phyloP scores from a whole-genome alignment of 768 basidiomycete species.

The Hortiboletus flavorubellus region DNA sequence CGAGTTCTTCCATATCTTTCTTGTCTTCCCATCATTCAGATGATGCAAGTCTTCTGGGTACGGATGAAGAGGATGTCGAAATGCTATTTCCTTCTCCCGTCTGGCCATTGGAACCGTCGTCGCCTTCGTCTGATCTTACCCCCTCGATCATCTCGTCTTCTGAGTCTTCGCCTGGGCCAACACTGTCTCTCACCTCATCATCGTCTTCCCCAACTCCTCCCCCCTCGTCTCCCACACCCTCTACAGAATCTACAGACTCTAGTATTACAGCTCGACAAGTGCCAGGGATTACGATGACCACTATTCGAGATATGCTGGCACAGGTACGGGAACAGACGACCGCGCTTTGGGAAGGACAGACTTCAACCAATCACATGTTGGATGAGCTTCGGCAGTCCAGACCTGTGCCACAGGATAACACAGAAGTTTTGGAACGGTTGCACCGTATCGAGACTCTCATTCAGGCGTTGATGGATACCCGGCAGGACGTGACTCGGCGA shows the following conservation, averaged over 20 bases:
- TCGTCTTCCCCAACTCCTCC: conserved; percentile 34
- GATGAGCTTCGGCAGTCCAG: conserved; percentile 56
- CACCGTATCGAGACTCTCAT: conserved; percentile 25
- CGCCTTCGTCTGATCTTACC: conserved; percentile 26
- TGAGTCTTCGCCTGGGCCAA: conserved; percentile 34
- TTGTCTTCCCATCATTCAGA: conserved; percentile 72
- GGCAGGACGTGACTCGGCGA: conserved; percentile 2
- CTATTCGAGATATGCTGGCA: conserved; percentile 52
- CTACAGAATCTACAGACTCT: conserved; percentile 27
- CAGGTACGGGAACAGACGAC: conserved; percentile 57
- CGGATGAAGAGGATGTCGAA: conserved; percentile 26
- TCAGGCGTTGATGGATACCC: conserved; percentile 6
- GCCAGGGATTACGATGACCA: conserved; percentile 36
- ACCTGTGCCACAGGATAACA: conserved; percentile 36
- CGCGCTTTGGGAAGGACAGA: conserved; percentile 62
- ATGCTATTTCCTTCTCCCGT: conserved; percentile 34
- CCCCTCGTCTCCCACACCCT: conserved; percentile 37
- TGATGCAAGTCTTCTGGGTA: conserved; percentile 48
- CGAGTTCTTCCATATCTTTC: conserved; percentile 39
- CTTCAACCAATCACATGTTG: conserved; percentile 54
- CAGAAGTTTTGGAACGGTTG: conserved; percentile 36
- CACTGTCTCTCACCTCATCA: conserved; percentile 39
- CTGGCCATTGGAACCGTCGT: conserved; percentile 33
- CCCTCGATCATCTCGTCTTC: conserved; percentile 34
- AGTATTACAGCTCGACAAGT: conserved; percentile 36